phyloP scores from a whole-genome alignment of 176 grass and related monocot species.

The Musa schizocarpa region DNA sequence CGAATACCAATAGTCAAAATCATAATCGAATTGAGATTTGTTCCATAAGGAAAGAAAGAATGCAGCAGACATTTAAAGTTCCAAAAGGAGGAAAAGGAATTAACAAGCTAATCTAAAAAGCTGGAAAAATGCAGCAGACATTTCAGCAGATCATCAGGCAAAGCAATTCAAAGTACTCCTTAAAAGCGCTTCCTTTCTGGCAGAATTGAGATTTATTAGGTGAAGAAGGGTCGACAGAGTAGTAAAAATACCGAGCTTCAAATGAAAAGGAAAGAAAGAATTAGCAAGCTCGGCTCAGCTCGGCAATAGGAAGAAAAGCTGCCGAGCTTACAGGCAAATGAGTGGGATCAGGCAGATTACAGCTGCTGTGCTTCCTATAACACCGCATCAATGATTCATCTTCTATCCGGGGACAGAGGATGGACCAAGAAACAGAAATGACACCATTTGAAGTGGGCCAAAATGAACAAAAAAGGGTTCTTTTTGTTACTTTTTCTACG shows the following conservation, averaged over 20 bases:
- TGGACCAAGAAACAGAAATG: too few relatives aligned
- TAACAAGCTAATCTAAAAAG: not conserved
- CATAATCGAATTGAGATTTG: not conserved
- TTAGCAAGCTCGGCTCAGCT: too few relatives aligned
- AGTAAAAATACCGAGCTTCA: not conserved
- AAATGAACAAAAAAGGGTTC: not conserved
- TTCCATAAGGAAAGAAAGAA: not conserved
- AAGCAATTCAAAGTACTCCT: not conserved
- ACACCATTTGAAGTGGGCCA: too few relatives aligned
- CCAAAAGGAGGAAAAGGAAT: too few relatives aligned
- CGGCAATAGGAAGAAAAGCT: too few relatives aligned
- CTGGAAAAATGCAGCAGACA: not conserved
- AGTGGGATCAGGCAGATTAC: too few relatives aligned
- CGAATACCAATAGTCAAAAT: not conserved
- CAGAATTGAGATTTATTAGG: not conserved
- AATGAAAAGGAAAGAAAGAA: too few relatives aligned
- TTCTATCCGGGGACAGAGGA: too few relatives aligned
- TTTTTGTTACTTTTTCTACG: not conserved
- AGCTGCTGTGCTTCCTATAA: too few relatives aligned
- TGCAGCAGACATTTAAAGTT: not conserved
- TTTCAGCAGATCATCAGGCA: not conserved
- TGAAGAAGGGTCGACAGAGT: not conserved
- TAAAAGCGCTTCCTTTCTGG: not conserved
- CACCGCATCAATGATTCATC: too few relatives aligned
- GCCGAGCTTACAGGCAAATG: too few relatives aligned